A percentile compares a stretch with the other conserved stretches of the same genome.
Evolutionary conservation across 2,329 filamentous ascomycete species (phyloP).

Genomic region (Endocalyx cinctus): DNA sequence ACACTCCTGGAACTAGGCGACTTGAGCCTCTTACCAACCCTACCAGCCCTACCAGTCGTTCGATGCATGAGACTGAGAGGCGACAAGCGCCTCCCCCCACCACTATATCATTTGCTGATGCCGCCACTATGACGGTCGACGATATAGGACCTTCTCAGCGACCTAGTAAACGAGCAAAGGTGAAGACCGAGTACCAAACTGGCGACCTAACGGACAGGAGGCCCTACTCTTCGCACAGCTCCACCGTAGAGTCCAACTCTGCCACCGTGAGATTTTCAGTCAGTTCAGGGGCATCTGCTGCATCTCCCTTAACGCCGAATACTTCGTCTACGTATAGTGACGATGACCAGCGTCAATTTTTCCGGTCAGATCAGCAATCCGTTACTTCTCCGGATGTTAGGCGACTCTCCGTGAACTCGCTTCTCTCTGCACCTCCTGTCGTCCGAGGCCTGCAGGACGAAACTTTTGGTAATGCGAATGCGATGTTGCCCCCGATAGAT

Average conservation of each 20-base stretch:
- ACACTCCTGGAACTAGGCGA: conserved; percentile 21
- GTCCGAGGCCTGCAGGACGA: conserved; percentile 18
- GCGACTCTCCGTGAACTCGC: conserved; percentile 60
- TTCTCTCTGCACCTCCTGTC: conserved; percentile 51
- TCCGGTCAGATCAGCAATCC: conserved; percentile 14
- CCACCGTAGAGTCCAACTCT: conserved; percentile 22
- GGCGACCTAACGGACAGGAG: conserved; percentile 19
- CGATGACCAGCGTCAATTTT: conserved; percentile 25
- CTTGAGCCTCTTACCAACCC: conserved; percentile 24
- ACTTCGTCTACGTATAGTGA: conserved; percentile 35
- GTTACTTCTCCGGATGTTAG: conserved; percentile 20
- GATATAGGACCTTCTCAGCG: conserved; percentile 17
- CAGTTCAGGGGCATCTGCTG: conserved; percentile 22
- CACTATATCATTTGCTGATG: conserved; percentile 14
- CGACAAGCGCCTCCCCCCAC: conserved; percentile 10
- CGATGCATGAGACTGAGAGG: conserved; percentile 13
- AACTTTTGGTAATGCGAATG: conserved; percentile 15
- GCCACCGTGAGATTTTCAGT: conserved; percentile 19
- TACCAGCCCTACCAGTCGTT: conserved; percentile 13
- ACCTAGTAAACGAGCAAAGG: conserved; percentile 23
- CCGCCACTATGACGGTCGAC: conserved; percentile 12
- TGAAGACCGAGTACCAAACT: conserved; percentile 16
- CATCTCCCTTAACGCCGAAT: conserved; percentile 35
- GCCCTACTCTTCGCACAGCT: conserved; percentile 26
- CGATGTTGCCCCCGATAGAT: conserved; percentile 19